Evolutionary conservation across 805 yeast genomes (phyloP), one percentile per base, ranked within the genome.

Genomic region (Starmera caribaea): DNA sequence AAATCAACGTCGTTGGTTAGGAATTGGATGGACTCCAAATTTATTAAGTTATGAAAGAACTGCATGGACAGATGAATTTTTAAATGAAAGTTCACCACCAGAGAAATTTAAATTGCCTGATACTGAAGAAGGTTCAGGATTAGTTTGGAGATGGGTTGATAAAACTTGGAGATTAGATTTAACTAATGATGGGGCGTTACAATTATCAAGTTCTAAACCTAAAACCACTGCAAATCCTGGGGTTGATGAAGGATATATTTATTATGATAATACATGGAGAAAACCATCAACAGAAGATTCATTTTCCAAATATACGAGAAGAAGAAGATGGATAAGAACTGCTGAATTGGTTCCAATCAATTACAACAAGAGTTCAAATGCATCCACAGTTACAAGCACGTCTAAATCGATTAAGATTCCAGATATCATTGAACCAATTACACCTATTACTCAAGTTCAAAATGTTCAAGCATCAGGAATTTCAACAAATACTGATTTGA

Each of bases 21-120:
- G 97, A 12, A 85, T 90, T 50, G 98, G 98, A 11, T 90, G 98
- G 98, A 90, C 97, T 0, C 70, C 94, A 13, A 88, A 88, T 54
- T 69, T 92, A 56, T 69, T 92, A 45, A 81, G 94, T 37, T 90
- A 90, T 56, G 98, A 90, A 62, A 74, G 98, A 55, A 80, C 95
- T 0, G 81, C 97, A 4, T 90, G 97, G 97, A 89, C 97, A 0
- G 98, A 90, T 57, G 97, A 89, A 58, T 89, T 88, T 54, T 66
- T 88, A 45, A 90, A 89, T 59, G 96, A 88, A 56, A 74, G 86
- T 1, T 76, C 82, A 6, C 68, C 88, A 8, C 80, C 89, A 15
- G 92, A 82, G 6, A 62, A 70, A 15, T 90, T 90, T 61, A 76
- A 79, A 56, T 66, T 90, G 41, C 97, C 98, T 4, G 86, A 79